A percentile compares a stretch with the other conserved stretches of the same genome.
Evolutionary conservation across 306 rosid species (phyloP).

Genomic region (Hylodesmum podocarpum): DNA sequence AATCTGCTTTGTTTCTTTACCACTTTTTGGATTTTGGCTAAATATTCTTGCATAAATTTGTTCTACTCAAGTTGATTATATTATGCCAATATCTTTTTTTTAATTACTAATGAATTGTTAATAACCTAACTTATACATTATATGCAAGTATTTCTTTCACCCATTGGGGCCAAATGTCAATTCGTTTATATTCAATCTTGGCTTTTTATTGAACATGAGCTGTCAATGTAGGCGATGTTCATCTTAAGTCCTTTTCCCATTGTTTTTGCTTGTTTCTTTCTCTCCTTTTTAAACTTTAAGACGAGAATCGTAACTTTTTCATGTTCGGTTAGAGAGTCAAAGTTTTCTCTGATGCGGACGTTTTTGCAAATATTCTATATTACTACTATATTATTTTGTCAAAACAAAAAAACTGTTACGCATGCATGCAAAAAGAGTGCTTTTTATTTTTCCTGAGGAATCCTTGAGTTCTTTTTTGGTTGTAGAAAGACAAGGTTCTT

Average conservation of each 20-base stretch:
- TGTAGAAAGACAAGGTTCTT: constrained; percentile 1
- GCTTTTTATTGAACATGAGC: background rate
- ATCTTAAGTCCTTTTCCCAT: constrained; percentile 1
- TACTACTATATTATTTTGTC: background rate
- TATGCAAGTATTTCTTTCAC: background rate
- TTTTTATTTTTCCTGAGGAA: background rate
- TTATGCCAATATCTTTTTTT: background rate
- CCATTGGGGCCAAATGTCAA: background rate
- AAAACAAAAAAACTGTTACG: background rate
- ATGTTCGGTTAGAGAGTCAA: background rate
- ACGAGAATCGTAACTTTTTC: background rate
- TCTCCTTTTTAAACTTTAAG: background rate
- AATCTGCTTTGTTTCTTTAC: background rate
- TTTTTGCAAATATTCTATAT: background rate
- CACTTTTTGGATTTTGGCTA: background rate
- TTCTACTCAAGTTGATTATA: background rate
- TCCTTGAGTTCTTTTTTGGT: background rate
- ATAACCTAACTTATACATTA: background rate
- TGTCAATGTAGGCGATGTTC: background rate
- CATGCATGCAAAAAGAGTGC: background rate
- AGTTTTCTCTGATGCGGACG: background rate
- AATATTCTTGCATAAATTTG: background rate
- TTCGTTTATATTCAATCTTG: background rate
- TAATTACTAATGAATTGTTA: background rate
- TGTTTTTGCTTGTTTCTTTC: background rate